Evolutionary conservation across 2,329 filamentous ascomycete genomes (phyloP).

Genomic region (Beauveria bassiana): DNA sequence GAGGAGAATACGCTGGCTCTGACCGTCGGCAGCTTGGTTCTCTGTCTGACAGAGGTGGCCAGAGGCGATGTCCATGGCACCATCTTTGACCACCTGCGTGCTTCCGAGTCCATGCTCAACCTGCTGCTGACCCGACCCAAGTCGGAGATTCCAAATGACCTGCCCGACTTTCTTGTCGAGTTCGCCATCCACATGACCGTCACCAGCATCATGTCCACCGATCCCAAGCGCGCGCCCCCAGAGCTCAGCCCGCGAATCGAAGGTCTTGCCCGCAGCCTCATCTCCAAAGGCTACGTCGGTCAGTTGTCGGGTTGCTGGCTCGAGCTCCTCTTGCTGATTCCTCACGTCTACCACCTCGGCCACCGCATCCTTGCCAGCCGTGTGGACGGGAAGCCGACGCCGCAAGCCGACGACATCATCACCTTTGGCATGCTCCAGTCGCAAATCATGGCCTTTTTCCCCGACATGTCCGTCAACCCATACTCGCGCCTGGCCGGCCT

Average conservation of each 20-base stretch:
- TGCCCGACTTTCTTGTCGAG: constrained; percentile 39
- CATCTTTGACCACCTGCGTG: constrained; percentile 37
- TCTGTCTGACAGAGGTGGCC: constrained; percentile 40
- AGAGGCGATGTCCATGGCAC: constrained; percentile 38
- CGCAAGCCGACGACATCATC: constrained; percentile 33
- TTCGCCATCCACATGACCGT: constrained; percentile 40
- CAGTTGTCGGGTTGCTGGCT: constrained; percentile 33
- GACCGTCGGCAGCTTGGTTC: constrained; percentile 35
- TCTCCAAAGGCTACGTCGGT: constrained; percentile 26
- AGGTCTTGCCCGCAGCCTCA: constrained; percentile 21
- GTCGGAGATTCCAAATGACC: constrained; percentile 25
- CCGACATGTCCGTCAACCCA: constrained; percentile 24
- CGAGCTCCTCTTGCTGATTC: constrained; percentile 28
- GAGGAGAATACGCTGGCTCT: constrained; percentile 30
- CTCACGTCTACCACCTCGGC: constrained; percentile 34
- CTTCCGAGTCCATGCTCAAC: constrained; percentile 34
- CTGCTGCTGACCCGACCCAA: constrained; percentile 27
- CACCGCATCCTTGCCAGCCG: constrained; percentile 28
- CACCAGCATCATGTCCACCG: constrained; percentile 39
- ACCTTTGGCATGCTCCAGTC: constrained; percentile 35
- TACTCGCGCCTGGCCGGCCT: constrained; percentile 33
- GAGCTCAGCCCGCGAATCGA: constrained; percentile 25
- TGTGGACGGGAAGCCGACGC: constrained; percentile 13
- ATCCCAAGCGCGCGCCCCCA: constrained; percentile 23
- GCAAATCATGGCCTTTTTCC: constrained; percentile 32